Percentiles rank a stretch among this genome's conserved stretches.
These are phyloP conservation scores for Starmerella floricola DNA, from an alignment of 805 yeast genomes.

Conservation along the genomic window DNA sequence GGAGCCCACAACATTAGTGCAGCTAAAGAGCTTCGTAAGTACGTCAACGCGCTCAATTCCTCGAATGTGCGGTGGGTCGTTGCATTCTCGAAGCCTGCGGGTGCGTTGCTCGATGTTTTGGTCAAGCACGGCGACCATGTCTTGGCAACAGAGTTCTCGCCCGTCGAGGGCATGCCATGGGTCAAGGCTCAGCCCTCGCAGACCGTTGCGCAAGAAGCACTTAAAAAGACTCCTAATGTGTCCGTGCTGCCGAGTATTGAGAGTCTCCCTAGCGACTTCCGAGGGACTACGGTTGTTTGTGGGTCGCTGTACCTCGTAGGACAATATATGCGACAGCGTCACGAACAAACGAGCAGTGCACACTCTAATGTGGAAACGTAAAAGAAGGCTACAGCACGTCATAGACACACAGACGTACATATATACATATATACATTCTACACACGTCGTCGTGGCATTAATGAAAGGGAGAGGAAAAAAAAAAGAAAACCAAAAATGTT, in stretches of 20 bases:
- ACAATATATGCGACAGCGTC: slow-evolving; percentile 26
- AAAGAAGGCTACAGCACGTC: too few relatives aligned
- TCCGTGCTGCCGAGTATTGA: slow-evolving; percentile 23
- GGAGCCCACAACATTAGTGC: slow-evolving; percentile 92
- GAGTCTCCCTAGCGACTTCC: background rate
- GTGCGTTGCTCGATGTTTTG: slow-evolving; percentile 39
- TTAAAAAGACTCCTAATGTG: slow-evolving; percentile 20
- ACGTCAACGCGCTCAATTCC: slow-evolving; percentile 30
- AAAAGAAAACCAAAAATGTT: too few relatives aligned
- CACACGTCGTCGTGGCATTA: too few relatives aligned
- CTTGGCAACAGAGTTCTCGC: slow-evolving; percentile 49
- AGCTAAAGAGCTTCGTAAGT: slow-evolving; percentile 56
- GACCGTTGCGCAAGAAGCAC: slow-evolving; percentile 25
- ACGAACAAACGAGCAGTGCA: too few relatives aligned
- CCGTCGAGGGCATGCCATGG: slow-evolving; percentile 94
- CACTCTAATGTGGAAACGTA: too few relatives aligned
- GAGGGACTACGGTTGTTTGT: slow-evolving; percentile 40
- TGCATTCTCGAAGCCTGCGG: slow-evolving; percentile 62
- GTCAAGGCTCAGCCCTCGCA: slow-evolving; percentile 38
- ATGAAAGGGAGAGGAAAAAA: too few relatives aligned
- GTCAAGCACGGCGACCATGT: slow-evolving; percentile 43
- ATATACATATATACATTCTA: background rate
- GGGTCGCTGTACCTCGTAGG: slow-evolving; percentile 63
- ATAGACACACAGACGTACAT: too few relatives aligned
- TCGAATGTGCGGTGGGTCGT: slow-evolving; percentile 44